Base-by-base conservation (phyloP, 1,139 yeast species). In the Geotrichum siamense region DNA sequence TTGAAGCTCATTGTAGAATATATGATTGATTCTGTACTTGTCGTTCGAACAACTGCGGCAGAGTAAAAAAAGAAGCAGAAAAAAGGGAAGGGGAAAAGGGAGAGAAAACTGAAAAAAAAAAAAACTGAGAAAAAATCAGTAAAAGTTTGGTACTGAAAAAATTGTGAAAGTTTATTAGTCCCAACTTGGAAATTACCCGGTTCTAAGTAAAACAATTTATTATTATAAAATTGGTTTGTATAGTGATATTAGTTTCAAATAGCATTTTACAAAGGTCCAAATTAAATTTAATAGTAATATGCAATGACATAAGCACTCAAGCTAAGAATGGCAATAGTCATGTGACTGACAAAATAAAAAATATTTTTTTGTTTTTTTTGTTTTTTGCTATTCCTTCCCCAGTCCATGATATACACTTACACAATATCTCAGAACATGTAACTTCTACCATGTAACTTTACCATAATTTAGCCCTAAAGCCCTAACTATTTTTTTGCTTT, bases 1-100 rank as follows among this genome's bases (percentile, higher is more conserved):
- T 58, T 62, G 64, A 55, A 61, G 56, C 63, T 62, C 67, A 62
- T 64, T 44, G 45, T 56, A 12, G 51, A 36, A 25, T 31, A n/a
- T n/a, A 15, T 29, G 38, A 33, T 29, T 15, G 22, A 26, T 10
- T 26, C 15, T 38, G 26, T 23, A 13, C n/a, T 35, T 30, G 43
- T 34, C 44, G 44, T 41, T 26, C 31, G 36, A 31, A 22, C 42
- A 34, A 20, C 45, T 45, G 27, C 48, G 51, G 9, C 33, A 49
- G 46, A 21, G 55, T 49, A 40, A 57, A 57, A 61, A 59, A 57
- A 29, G 15, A 57, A 35, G 36, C 52, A 48, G n/a, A 53, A 49
- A 34, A 56, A 39, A 39, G 20, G 42, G 45, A 2, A 39, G 39
- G 13, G 52, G 47, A 20, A 42, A 45, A 2, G 38, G 39, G 13